Conservation (phyloP, 2,329 filamentous ascomycete genomes). For the Colletotrichum sp. region DNA sequence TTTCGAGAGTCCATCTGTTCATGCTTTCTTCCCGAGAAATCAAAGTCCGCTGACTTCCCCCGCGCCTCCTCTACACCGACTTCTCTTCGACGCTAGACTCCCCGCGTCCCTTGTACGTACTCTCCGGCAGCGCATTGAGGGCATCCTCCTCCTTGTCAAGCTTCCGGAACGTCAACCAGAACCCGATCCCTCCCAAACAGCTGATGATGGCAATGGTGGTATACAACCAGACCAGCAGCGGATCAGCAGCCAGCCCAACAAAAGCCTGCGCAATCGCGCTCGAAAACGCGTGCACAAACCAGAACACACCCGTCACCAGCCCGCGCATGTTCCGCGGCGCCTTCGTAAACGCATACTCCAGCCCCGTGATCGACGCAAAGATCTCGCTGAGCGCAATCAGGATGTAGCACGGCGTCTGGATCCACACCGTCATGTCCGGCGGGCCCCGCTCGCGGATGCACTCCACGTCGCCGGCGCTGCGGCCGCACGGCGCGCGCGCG, state of each 20-base stretch:
- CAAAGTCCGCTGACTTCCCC: fast-evolving
- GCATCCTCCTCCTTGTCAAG: conserved; percentile 66
- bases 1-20: not conserved
- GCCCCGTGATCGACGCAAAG: conserved; percentile 40
- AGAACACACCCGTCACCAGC: conserved; percentile 58
- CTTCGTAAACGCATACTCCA: conserved; percentile 70
- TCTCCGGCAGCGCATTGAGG: conserved; percentile 57
- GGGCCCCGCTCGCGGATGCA: conserved; percentile 36
- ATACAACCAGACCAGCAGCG: conserved; percentile 70
- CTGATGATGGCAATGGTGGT: conserved; percentile 62
- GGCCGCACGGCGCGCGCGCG: conserved; percentile 54
- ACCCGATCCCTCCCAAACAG: conserved; percentile 58
- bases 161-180: conserved; percentile 64
- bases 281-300: conserved; percentile 64
- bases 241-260: conserved; percentile 42
- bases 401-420: conserved; percentile 40
- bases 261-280: conserved; percentile 59
- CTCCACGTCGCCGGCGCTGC: conserved; percentile 47
- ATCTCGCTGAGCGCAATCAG: conserved; percentile 34
- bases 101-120: conserved; percentile 16
- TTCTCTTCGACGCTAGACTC: not conserved
- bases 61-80: not conserved
- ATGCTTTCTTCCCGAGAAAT: not conserved
- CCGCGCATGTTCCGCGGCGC: conserved; percentile 69
- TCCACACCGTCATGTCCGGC: conserved; percentile 59